phyloP scores from a whole-genome alignment of 176 grass and related monocot species.

The Hsuehochloa calcarea region DNA sequence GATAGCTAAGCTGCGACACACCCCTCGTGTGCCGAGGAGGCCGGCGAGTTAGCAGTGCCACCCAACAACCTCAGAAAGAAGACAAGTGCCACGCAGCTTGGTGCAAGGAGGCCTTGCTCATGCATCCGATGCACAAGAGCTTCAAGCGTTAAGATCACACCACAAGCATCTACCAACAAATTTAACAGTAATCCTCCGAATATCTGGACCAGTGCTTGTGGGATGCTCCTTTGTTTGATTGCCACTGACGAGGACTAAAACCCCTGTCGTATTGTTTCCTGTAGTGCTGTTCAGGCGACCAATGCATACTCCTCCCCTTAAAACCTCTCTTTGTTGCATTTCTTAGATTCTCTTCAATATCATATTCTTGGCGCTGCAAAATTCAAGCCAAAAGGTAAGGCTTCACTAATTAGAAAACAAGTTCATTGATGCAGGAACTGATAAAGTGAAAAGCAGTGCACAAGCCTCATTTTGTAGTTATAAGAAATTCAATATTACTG shows the following conservation, averaged over 20 bases:
- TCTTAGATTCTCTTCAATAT: conserved; percentile 75
- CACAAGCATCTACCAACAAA: conserved; percentile 27
- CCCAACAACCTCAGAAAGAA: neutral
- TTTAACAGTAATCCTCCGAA: conserved; percentile 51
- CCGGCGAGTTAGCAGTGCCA: neutral
- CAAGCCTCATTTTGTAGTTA: conserved; percentile 19
- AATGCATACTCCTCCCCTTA: conserved; percentile 39
- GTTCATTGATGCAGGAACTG: neutral
- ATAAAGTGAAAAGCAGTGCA: conserved; percentile 20
- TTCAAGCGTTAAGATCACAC: neutral
- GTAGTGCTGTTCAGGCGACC: conserved; percentile 46
- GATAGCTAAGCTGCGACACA: neutral
- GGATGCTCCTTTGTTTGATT: conserved; percentile 41
- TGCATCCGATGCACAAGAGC: conserved; percentile 11
- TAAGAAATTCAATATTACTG: neutral
- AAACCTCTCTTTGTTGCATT: conserved; percentile 35
- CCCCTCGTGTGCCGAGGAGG: neutral
- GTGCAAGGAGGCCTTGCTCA: conserved; percentile 21
- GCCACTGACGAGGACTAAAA: conserved; percentile 51
- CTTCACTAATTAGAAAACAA: conserved; percentile 1
- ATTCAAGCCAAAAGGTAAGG: conserved; percentile 24
- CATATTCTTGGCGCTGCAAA: conserved; percentile 82
- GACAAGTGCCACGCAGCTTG: neutral
- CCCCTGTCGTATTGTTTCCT: conserved; percentile 41
- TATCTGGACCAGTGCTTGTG: conserved; percentile 38